Evolutionary conservation across 345 rosid genomes (phyloP), one percentile per base, ranked within the genome.

Genomic region (Acer campestre): DNA sequence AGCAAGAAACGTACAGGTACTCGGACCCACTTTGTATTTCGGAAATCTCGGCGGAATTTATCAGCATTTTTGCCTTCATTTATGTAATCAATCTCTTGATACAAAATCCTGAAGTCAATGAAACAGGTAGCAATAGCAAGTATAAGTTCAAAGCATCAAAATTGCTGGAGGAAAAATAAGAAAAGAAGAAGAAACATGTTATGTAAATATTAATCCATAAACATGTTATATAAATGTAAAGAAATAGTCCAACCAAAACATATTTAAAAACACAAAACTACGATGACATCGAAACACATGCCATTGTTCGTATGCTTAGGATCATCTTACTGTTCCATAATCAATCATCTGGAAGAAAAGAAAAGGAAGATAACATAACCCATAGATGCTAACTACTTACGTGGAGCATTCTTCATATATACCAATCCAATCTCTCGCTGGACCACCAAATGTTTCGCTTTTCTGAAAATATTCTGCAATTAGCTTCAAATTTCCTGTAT

Each of bases 1-100:
- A 71, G 75, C 38, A 78, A 29, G 84, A 77, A 82, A 87, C 97
- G 65, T 90, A 93, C 99, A 51, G 98, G 99, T 72, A 95, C 92
- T 40, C 98, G 90, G 77, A 95, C 96, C 99, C 99, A 95, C 87
- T 90, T 93, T 61, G 85, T 51, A 75, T 95, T 95, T 84, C 99
- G 90, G 79, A 92, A 95, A 86, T 95, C 97, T 77, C 97, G 85
- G 20, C 97, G 86, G 85, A 95, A 92, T 78, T 80, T 91, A 81
- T 95, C 99, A 1, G 94, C 98, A 83, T 93, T 95, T 85, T 89
- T 93, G 62, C 97, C 99, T 87, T 95, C 99, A 72, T 95, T 95
- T 76, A 95, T 91, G 71, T 95, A 93, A 82, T 95, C 99, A 78
- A 95, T 93, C 81, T 95, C 99, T 86, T 93, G 83, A 80, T 92